Percentiles rank a stretch among this genome's conserved stretches.
phyloP scores from a whole-genome alignment of 2,329 filamentous ascomycete genomes.

The Nigrograna mackinnonii region DNA sequence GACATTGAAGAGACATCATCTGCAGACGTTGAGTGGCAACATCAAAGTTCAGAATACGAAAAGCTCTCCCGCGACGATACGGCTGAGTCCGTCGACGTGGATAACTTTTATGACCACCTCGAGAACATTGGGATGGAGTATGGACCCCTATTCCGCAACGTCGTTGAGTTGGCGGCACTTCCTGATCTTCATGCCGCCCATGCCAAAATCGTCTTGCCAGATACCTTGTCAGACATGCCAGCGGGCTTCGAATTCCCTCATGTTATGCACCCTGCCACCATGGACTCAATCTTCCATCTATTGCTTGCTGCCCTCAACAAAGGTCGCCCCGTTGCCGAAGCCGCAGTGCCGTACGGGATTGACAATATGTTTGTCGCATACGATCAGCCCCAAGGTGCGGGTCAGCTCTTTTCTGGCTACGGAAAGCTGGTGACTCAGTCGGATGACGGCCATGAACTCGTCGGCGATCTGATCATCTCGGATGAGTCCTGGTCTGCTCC shows the following conservation, averaged over 20 bases:
- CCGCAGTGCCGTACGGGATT: constrained; percentile 2
- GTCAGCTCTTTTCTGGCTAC: constrained; percentile 2
- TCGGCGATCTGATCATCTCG: constrained; percentile 3
- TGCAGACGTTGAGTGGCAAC: constrained; percentile 6
- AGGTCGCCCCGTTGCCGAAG: constrained; percentile 1
- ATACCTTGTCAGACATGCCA: constrained; percentile 12
- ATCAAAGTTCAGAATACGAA: background rate
- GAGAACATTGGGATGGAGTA: constrained; percentile 16
- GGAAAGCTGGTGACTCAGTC: background rate
- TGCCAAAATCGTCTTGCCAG: constrained; percentile 7
- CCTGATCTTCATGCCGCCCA: constrained; percentile 1
- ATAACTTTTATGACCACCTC: constrained; percentile 9
- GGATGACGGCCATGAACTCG: constrained; percentile 1
- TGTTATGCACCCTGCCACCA: too few relatives aligned
- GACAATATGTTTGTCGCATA: constrained; percentile 1
- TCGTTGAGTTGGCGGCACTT: constrained; percentile 1
- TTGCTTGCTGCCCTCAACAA: background rate
- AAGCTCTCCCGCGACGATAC: background rate
- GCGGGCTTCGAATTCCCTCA: constrained; percentile 12
- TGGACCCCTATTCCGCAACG: constrained; percentile 14
- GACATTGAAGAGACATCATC: constrained; percentile 5
- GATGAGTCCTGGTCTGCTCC: constrained; percentile 3
- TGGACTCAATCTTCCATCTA: background rate
- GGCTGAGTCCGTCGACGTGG: constrained; percentile 3
- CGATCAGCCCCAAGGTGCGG: constrained; percentile 3